These are phyloP conservation scores for Coemansia sp. DNA, from an alignment of 371 early-diverging fungal genomes.

Conservation along the genomic window DNA sequence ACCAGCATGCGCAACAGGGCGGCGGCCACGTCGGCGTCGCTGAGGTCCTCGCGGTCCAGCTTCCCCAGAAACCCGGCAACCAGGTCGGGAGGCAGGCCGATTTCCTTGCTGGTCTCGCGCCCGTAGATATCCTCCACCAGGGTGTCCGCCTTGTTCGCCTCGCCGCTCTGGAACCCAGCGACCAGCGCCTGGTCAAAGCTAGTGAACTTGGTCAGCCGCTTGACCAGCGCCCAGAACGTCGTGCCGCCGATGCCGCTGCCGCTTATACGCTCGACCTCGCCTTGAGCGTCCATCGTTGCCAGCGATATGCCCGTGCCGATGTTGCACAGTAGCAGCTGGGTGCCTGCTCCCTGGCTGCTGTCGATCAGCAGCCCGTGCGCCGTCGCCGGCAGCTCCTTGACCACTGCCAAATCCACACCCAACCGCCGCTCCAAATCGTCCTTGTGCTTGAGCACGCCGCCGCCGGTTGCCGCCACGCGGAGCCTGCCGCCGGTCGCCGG, in stretches of 20 bases:
- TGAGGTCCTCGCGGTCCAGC: slow-evolving; percentile 6
- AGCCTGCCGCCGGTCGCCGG: neutral
- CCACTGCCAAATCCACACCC: slow-evolving; percentile 11
- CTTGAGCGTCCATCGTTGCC: slow-evolving; percentile 57
- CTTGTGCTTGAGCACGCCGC: slow-evolving; percentile 27
- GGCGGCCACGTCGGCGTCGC: slow-evolving; percentile 33
- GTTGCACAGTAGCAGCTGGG: slow-evolving; percentile 55
- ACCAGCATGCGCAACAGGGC: slow-evolving; percentile 41
- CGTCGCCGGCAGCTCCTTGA: slow-evolving; percentile 35
- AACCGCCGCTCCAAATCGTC: slow-evolving; percentile 21
- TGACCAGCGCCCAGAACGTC: slow-evolving; percentile 63
- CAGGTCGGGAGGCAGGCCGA: slow-evolving; percentile 47
- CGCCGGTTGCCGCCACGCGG: slow-evolving; percentile 36
- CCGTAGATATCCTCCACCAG: slow-evolving; percentile 69
- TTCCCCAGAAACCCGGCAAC: slow-evolving; percentile 48
- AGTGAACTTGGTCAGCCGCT: slow-evolving; percentile 56
- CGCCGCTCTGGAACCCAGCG: slow-evolving; percentile 55
- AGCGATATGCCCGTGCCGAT: slow-evolving; percentile 69
- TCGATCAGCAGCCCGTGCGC: slow-evolving; percentile 14
- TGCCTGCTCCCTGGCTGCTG: neutral
- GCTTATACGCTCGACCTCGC: slow-evolving; percentile 58
- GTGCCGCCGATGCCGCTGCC: slow-evolving; percentile 68
- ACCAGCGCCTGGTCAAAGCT: slow-evolving; percentile 59
- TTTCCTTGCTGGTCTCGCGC: slow-evolving; percentile 47
- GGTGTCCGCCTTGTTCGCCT: slow-evolving; percentile 62